Evolutionary conservation across 257 asterid genomes (phyloP).

Genomic region (Cruciata laevipes): DNA sequence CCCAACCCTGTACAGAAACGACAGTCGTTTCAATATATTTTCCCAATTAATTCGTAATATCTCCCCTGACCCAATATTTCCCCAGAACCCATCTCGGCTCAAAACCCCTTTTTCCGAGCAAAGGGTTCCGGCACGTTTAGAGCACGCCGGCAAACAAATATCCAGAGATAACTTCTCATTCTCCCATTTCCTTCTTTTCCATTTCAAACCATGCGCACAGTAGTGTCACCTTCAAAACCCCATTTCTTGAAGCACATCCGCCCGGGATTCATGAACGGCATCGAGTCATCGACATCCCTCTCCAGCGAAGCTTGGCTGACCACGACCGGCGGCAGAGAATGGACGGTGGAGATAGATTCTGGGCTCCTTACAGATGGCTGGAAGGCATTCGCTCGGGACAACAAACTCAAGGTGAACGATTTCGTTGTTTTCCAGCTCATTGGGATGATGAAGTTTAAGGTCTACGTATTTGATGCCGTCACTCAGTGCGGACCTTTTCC

Average conservation of each 20-base stretch:
- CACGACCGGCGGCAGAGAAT: not conserved
- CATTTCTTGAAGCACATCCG: not conserved
- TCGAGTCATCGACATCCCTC: not conserved
- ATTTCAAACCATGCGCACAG: too few species aligned
- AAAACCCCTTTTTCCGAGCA: too few species aligned
- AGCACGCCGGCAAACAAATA: too few species aligned
- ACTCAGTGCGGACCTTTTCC: not conserved
- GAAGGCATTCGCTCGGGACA: not conserved
- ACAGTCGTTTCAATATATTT: too few species aligned
- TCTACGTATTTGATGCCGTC: not conserved
- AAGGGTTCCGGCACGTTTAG: too few species aligned
- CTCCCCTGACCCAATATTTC: too few species aligned
- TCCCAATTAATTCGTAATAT: too few species aligned
- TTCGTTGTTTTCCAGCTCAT: not conserved
- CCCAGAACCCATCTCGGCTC: too few species aligned
- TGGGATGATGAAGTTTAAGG: not conserved
- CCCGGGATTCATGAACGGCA: not conserved
- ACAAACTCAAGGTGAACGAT: not conserved
- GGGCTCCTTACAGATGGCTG: not conserved
- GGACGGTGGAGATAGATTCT: not conserved
- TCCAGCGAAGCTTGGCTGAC: not conserved
- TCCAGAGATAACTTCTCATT: too few species aligned
- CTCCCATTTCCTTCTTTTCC: too few species aligned
- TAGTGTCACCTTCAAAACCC: not conserved
- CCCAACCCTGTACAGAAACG: too few species aligned